phyloP scores from a whole-genome alignment of 768 basidiomycete genomes.

The Podaxis sp. region DNA sequence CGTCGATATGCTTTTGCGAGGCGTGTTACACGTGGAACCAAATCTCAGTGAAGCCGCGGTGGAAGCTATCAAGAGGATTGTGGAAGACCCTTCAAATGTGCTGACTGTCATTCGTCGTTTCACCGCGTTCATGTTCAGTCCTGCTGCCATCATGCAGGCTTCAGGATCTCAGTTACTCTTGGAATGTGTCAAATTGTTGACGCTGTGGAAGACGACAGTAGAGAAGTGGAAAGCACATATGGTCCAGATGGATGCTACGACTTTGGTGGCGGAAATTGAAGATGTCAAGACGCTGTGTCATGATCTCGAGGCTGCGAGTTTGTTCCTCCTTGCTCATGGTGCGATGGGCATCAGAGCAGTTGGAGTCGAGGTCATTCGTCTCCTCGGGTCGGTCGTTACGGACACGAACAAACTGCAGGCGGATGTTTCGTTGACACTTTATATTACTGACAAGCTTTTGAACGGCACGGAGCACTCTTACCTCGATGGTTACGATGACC shows the following conservation, averaged over 20 bases:
- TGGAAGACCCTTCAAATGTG: conserved; percentile 57
- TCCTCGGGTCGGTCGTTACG: conserved; percentile 48
- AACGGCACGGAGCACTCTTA: conserved; percentile 51
- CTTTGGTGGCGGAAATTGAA: conserved; percentile 41
- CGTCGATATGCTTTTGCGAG: conserved; percentile 77
- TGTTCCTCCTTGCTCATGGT: conserved; percentile 72
- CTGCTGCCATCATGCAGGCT: conserved; percentile 60
- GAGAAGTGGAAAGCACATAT: conserved; percentile 63
- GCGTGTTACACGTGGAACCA: conserved; percentile 85
- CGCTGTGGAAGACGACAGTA: conserved; percentile 73
- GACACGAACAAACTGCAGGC: conserved; percentile 38
- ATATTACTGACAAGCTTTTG: conserved; percentile 46
- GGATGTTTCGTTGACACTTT: conserved; percentile 25
- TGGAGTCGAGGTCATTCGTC: conserved; percentile 66
- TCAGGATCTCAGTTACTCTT: conserved; percentile 60
- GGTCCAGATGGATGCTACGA: conserved; percentile 39
- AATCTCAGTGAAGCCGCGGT: conserved; percentile 66
- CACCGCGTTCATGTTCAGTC: conserved; percentile 73
- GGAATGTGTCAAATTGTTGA: conserved; percentile 66
- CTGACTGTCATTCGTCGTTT: conserved; percentile 62
- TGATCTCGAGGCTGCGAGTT: conserved; percentile 68
- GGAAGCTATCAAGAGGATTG: conserved; percentile 70
- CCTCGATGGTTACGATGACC: conserved; percentile 63
- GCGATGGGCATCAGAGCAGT: conserved; percentile 22
- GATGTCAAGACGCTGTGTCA: conserved; percentile 45